Evolutionary conservation across 139 green algal genomes (phyloP).

Genomic region (Mychonastes homosphaera): DNA sequence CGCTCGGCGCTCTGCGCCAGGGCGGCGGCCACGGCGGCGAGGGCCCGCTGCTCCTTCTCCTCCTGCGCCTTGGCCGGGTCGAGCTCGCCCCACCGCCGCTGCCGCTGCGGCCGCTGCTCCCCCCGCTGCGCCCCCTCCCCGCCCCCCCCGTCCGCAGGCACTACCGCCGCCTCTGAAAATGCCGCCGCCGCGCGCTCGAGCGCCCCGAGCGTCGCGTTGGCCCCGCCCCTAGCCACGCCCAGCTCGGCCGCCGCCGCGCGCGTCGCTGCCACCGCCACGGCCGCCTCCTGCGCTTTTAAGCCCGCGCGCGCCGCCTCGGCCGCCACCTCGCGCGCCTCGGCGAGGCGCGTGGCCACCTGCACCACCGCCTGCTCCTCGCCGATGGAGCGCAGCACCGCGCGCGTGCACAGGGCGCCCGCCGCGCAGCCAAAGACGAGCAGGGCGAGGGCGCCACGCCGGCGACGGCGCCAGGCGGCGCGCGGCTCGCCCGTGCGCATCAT

Average conservation of each 20-base stretch:
- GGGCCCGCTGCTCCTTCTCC: too few relatives aligned
- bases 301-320: conserved; percentile 29
- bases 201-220: conserved; percentile 21
- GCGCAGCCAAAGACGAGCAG: conserved; percentile 62
- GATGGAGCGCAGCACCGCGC: conserved; percentile 50
- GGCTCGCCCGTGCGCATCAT: not conserved
- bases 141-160: conserved; percentile 13
- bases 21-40: not conserved
- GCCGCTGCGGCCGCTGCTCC: not conserved
- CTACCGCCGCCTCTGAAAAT: too few relatives aligned
- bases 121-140: not conserved
- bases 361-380: conserved; percentile 66
- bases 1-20: not conserved
- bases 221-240: not conserved
- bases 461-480: conserved; percentile 24
- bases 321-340: conserved; percentile 43
- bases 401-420: conserved; percentile 55
- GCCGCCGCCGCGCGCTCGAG: conserved; percentile 20
- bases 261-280: conserved; percentile 23
- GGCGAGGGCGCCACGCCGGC: conserved; percentile 34
- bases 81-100: not conserved
- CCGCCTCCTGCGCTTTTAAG: conserved; percentile 32
- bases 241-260: conserved; percentile 11
- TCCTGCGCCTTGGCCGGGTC: conserved; percentile 16
- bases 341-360: conserved; percentile 63